Base-by-base conservation (phyloP, 2,329 filamentous ascomycete species). In the Dactylellina leptospora region DNA sequence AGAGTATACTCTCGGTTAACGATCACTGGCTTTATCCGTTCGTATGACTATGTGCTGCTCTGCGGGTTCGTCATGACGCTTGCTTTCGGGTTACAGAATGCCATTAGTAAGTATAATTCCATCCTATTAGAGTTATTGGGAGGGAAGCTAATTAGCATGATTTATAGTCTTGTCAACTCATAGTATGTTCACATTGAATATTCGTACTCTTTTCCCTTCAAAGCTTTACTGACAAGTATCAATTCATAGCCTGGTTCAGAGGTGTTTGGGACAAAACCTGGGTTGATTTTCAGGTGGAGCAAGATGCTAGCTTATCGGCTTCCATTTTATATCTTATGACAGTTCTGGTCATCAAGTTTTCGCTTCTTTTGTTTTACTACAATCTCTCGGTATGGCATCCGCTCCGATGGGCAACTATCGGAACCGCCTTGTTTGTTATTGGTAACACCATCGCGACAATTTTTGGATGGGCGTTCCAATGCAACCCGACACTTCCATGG, bases 71-170 rank as follows among this genome's bases (percentile, higher is more conserved):
- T 66, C n/a, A 56, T 58, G 23, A 66, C 61, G 1, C 28, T 66
- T 20, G 61, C 40, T n/a, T 58, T 66, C 22, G 61, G 61, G 13
- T 40, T 66, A 42, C 50, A 56, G 27, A 66, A 66, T 28, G 50
- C 61, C 10, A 40, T 66, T 16, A 66, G 61, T 66, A 66, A 55
- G 60, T 48, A n/a, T n/a, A n/a, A n/a, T n/a, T n/a, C n/a, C n/a
- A n/a, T n/a, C n/a, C n/a, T n/a, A n/a, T n/a, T n/a, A n/a, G n/a
- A 33, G 30, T 13, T 33, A 33, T n/a, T 16, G 3, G n/a, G n/a
- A n/a, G n/a, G n/a, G n/a, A n/a, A n/a, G n/a, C n/a, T n/a, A n/a
- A n/a, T n/a, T n/a, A n/a, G n/a, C n/a, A n/a, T n/a, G n/a, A n/a
- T n/a, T n/a, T n/a, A n/a, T n/a, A n/a, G n/a, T n/a, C n/a, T n/a